Evolutionary conservation across 208 protist genomes (phyloP).

Genomic region (Trypanosoma rangeli): DNA sequence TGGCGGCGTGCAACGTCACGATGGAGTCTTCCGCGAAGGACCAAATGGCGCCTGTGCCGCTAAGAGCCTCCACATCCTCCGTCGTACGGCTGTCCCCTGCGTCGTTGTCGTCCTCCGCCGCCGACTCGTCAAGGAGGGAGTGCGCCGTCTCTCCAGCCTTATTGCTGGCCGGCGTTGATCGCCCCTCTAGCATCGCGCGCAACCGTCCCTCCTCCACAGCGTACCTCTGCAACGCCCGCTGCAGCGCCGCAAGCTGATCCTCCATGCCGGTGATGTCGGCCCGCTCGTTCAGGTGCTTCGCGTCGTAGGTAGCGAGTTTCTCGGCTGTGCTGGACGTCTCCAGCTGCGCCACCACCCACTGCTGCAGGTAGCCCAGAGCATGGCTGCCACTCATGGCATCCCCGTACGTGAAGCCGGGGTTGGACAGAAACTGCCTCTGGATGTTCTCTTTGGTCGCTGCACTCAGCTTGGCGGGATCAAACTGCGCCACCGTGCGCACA

Average conservation of each 20-base stretch:
- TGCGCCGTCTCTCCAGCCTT: too few species aligned
- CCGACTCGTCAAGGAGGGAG: too few species aligned
- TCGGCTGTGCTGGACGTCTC: constrained; percentile 32
- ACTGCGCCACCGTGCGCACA: constrained; percentile 30
- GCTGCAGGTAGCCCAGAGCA: constrained; percentile 46
- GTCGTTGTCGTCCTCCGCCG: background rate
- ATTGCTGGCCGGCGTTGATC: background rate
- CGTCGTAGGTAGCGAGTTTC: constrained; percentile 44
- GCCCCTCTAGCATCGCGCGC: constrained; percentile 1
- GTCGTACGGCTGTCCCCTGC: background rate
- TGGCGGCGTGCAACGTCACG: constrained; percentile 29
- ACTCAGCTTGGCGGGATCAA: constrained; percentile 40
- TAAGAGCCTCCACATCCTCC: constrained; percentile 7
- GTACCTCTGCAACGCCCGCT: constrained; percentile 21
- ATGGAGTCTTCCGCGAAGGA: constrained; percentile 26
- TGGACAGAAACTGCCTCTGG: constrained; percentile 33
- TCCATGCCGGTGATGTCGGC: constrained; percentile 21
- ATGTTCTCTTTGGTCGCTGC: constrained; percentile 16
- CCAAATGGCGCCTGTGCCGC: constrained; percentile 16
- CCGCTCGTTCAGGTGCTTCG: constrained; percentile 16
- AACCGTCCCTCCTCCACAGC: constrained; percentile 22
- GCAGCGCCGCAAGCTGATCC: constrained; percentile 17
- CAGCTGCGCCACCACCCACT: constrained; percentile 47
- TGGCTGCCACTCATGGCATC: constrained; percentile 52
- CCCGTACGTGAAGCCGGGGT: constrained; percentile 49